Evolutionary conservation across 805 yeast species (phyloP).

Genomic region (Pichia cabralensis): DNA sequence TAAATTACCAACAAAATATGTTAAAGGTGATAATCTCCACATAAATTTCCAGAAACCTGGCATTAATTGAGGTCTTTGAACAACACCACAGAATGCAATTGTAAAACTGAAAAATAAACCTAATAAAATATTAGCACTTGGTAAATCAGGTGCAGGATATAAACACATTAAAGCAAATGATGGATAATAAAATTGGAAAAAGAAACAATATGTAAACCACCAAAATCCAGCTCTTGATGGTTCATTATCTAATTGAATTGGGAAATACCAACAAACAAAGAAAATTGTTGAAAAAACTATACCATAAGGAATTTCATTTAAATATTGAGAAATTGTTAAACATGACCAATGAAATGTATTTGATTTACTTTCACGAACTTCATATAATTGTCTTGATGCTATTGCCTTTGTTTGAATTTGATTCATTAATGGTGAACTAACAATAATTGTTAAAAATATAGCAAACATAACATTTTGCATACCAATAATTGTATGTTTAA

Average conservation of each 20-base stretch:
- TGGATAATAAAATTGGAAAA: slow-evolving; percentile 36
- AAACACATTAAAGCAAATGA: slow-evolving; percentile 45
- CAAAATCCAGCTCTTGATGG: slow-evolving; percentile 39
- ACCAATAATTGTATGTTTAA: slow-evolving; percentile 41
- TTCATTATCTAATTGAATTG: slow-evolving; percentile 26
- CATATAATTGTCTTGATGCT: slow-evolving; percentile 50
- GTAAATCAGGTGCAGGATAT: slow-evolving; percentile 55
- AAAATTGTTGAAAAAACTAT: slow-evolving; percentile 39
- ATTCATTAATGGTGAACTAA: slow-evolving; percentile 49
- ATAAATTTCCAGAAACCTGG: slow-evolving; percentile 83
- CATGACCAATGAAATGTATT: slow-evolving; percentile 68
- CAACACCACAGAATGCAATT: slow-evolving; percentile 61
- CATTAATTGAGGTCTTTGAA: slow-evolving; percentile 45
- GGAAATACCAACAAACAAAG: slow-evolving; percentile 30
- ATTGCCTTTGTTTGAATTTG: slow-evolving; percentile 56
- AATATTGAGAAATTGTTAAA: slow-evolving; percentile 41
- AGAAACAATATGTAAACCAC: slow-evolving; percentile 25
- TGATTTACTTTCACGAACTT: slow-evolving; percentile 60
- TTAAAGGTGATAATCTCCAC: slow-evolving; percentile 66
- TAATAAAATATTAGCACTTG: slow-evolving; percentile 53
- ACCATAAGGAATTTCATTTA: slow-evolving; percentile 55
- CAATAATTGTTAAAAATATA: slow-evolving; percentile 42
- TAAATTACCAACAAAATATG: slow-evolving; percentile 52
- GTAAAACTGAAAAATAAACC: slow-evolving; percentile 48
- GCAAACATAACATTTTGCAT: slow-evolving; percentile 50